Evolutionary conservation across 169 alveolate species (phyloP), one percentile per base, ranked within the genome.

Genomic region (Plasmodium vivax): DNA sequence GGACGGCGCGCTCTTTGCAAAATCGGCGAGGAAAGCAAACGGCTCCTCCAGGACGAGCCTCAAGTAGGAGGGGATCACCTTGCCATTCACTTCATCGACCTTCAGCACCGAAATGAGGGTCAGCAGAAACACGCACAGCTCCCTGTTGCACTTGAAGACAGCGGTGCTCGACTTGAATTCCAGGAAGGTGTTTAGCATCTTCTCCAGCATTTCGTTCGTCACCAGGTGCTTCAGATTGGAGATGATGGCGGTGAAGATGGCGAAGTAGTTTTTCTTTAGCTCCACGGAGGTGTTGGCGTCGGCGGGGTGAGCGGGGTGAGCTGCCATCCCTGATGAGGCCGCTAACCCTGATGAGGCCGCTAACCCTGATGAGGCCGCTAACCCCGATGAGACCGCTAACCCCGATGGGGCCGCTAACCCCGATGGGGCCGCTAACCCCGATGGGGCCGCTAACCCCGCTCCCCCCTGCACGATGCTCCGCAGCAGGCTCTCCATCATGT

Each of bases 171-270:
- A 56, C n/a, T 77, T 87, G 56, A 30, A 87, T 23, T 87, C 83
- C 12, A 87, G 19, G 30, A 87, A 87, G 16, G 93, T 75, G 10
- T 74, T 87, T 51, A 87, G 47, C 56, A 87, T 34, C 0, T 83
- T 92, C 32, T 82, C 43, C 12, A 92, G 51, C 71, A 92, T 82
- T 2, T 92, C 95, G 58, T 83, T 73, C 0, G 92, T 30, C n/a
- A 92, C 62, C 19, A 36, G 34, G 27, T 83, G 72, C 38, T 82
- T 32, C 83, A 81, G 36, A 19, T 92, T 81, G 12, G 62, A 34
- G 38, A 92, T 43, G 19, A 92, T 82, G 0, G 92, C 68, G n/a
- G 90, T 80, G 82, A 90, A 90, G 9, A 90, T 90, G n/a, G 90
- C 36, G 9, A 90, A 34, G 51, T 90, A 90, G 45, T 82, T 92